Base-by-base conservation (phyloP, 179 eudicot species). In the Dionaea muscipula region DNA sequence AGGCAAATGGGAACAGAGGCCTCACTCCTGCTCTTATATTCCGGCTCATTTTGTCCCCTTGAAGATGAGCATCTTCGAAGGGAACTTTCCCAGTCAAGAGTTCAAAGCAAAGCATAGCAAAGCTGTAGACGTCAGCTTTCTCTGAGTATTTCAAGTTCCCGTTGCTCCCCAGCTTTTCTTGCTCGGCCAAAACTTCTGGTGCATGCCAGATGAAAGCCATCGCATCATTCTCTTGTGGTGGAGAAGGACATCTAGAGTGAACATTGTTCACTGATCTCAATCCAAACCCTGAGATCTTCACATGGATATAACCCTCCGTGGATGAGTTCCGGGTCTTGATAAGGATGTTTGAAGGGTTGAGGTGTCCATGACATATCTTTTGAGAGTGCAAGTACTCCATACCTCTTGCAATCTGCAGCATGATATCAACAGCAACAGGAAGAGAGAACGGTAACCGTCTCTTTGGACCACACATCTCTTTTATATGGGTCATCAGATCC, bases 341-440 rank as follows among this genome's bases (percentile, higher is more conserved):
- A 19, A 90, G 78, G 57, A 86, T 66, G 48, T 81, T 86, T 0
- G 83, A 83, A 26, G 95, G 86, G 44, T 75, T 79, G 56, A 90
- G 56, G 22, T 86, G 81, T 35, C 97, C 95, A 43, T 86, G 95
- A 43, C 78, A 83, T 20, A 90, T 73, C 55, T 81, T 75, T 56
- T 66, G 70, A 1, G 84, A 70, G 68, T 89, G 97, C 43, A 89
- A 67, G 58, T 79, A 89, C 61, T 89, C 97, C 93, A 89, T 79
- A 15, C 97, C 97, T 73, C 93, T 72, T 2, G 95, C 94, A 38
- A 89, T 73, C 59, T 89, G 97, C 61, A 89, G 81, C 86, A 89
- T 83, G 37, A 89, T 68, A 62, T 90, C 95, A 36, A 86, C 76
- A 0, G 90, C 94, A 43, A 67, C 78, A 0, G 81, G 75, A 26